Evolutionary conservation across 257 asterid genomes (phyloP), one percentile per base, ranked within the genome.

Genomic region (Fraxinus americana): DNA sequence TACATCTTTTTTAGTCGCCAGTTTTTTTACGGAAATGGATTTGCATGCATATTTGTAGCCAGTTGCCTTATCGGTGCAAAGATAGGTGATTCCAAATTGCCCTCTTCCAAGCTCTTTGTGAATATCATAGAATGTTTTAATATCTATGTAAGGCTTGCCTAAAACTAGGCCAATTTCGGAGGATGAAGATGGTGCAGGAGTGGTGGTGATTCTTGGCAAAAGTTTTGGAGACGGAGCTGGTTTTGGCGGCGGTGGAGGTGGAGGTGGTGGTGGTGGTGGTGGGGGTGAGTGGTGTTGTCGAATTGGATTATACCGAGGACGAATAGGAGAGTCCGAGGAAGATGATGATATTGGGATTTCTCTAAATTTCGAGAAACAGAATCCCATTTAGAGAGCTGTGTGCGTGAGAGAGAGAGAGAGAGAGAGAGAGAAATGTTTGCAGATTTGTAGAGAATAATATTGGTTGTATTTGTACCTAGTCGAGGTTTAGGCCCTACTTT

Each of bases 91-190:
- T 1, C 95, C 95, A 63, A 88, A 90, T 29, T 88, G 95, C 13
- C 95, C 95, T n/a, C 95, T 11, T 13, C 95, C 92, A 0, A 90
- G 91, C 63, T 90, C 95, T 74, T 77, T 82, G 35, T 80, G 82
- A 4, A 87, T 74, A 5, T 76, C 86, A 75, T 90, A 88, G 6
- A 87, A 81, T 0, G 86, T 43, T 52, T 83, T 71, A 61, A 90
- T 86, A 86, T 88, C 92, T 5, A 75, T 52, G 73, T 69, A 83
- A 0, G 90, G 92, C 27, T 84, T 87, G 2, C 70, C 43, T 6
- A 90, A 87, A 52, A 90, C 80, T 23, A 78, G 79, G 16, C 90
- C 89, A 41, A 79, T 39, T 27, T 72, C 30, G 8, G 83, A 52
- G 0, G 79, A 39, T 0, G 87, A 86, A 0, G 83, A 78, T 0